phyloP scores from a whole-genome alignment of 352 stramenopile species.

The Phytophthora agathidicida region DNA sequence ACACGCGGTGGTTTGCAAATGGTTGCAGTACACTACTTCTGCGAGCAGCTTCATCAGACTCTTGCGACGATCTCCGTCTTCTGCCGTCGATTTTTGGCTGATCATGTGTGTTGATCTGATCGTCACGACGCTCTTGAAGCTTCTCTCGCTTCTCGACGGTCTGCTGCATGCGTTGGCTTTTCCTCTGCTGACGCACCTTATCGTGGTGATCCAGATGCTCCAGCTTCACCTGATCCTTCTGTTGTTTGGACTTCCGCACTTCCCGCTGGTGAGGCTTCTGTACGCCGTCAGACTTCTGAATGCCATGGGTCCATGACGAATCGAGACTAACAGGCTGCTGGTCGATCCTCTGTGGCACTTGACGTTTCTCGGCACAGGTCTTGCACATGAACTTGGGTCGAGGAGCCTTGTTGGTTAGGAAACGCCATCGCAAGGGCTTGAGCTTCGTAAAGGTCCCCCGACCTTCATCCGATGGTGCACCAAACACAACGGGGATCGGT shows the following conservation, averaged over 20 bases:
- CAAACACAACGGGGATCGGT: constrained; percentile 20
- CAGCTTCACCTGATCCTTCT: constrained; percentile 4
- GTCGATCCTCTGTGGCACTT: constrained; percentile 6
- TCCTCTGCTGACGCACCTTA: constrained; percentile 3
- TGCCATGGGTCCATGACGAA: constrained; percentile 11
- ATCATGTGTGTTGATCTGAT: not conserved
- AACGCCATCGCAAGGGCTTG: constrained; percentile 36
- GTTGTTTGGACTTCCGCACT: constrained; percentile 4
- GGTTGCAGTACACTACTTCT: constrained; percentile 17
- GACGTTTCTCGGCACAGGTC: constrained; percentile 27
- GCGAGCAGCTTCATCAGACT: not conserved
- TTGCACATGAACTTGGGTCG: constrained; percentile 30
- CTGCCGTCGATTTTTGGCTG: constrained; percentile 11
- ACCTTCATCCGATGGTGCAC: constrained; percentile 3
- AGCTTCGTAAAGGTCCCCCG: constrained; percentile 16
- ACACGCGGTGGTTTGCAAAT: constrained; percentile 24
- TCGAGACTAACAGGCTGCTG: constrained; percentile 10
- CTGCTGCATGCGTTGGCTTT: not conserved
- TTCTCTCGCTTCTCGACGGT: constrained; percentile 20
- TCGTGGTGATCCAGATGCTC: constrained; percentile 22
- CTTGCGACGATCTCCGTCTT: constrained; percentile 15
- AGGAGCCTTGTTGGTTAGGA: constrained; percentile 27
- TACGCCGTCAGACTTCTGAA: not conserved
- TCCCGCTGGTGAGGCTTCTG: constrained; percentile 1
- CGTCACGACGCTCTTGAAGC: constrained; percentile 15